These are phyloP conservation scores for Fremontodendron californicum DNA, from an alignment of 345 rosid species.

Conservation along the genomic window DNA sequence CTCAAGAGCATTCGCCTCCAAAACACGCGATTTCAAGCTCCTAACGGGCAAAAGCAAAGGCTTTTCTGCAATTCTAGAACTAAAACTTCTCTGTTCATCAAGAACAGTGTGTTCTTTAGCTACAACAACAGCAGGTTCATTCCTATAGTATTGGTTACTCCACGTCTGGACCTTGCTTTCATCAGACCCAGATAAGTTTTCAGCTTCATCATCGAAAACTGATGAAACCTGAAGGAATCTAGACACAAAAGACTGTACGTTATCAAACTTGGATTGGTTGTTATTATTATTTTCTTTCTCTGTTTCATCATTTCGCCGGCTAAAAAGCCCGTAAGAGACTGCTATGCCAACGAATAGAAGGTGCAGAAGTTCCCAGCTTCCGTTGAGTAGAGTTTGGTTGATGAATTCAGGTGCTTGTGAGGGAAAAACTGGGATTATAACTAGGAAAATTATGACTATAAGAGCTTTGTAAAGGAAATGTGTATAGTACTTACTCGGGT, in stretches of 20 bases:
- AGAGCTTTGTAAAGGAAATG: constrained; percentile 67
- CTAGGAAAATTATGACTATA: constrained; percentile 42
- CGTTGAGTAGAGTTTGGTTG: constrained; percentile 50
- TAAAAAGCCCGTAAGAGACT: constrained; percentile 94
- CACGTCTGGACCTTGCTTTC: constrained; percentile 58
- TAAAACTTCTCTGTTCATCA: constrained; percentile 32
- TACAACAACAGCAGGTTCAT: constrained; percentile 50
- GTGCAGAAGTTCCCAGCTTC: constrained; percentile 93
- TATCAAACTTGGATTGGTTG: constrained; percentile 39
- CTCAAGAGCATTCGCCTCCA: constrained; percentile 31
- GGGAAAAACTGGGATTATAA: constrained; percentile 56
- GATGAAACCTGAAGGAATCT: constrained; percentile 82
- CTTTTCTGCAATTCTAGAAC: constrained; percentile 45
- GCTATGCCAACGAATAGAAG: constrained; percentile 90
- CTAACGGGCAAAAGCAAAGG: constrained; percentile 83
- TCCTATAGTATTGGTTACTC: constrained; percentile 62
- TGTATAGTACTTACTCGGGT: constrained; percentile 46
- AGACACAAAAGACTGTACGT: constrained; percentile 61
- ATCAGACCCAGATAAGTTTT: constrained; percentile 31
- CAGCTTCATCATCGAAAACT: constrained; percentile 70
- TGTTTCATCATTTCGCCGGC: constrained; percentile 53
- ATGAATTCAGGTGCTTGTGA: constrained; percentile 85
- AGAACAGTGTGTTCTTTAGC: constrained; percentile 36
- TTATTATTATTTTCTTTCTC: constrained; percentile 40
- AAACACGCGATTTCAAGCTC: constrained; percentile 60